Evolutionary conservation across 2,329 filamentous ascomycete genomes (phyloP), one percentile per base, ranked within the genome.

Genomic region (Ascosphaera aggregata): DNA sequence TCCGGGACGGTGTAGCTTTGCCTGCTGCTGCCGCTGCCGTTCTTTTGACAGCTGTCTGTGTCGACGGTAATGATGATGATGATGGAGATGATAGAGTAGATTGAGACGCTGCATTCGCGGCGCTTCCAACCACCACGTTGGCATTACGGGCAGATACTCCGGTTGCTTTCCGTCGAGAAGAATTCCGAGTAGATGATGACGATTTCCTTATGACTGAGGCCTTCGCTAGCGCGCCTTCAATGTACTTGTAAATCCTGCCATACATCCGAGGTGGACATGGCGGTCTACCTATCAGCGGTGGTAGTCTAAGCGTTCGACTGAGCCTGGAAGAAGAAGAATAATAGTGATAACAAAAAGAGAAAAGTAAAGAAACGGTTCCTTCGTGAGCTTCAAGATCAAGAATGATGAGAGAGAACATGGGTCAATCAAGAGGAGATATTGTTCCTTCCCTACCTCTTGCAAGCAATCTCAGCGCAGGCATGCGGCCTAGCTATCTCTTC

Each of bases 401-500:
- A 17, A 31, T 11, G 19, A 15, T 9, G 18, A 37, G 13, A 19
- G 22, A 34, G 13, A 11, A 24, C 16, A 32, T 15, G 11, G 4
- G 7, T 27, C 18, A n/a, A n/a, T n/a, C n/a, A n/a, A n/a, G n/a
- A n/a, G n/a, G n/a, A n/a, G n/a, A n/a, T n/a, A n/a, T 34, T 20
- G 15, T 11, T 36, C 17, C 38, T 37, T 27, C 37, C 48, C 35
- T 59, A 80, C 79, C 80, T 71, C 48, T 86, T 81, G 52, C 85
- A 95, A 16, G 89, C 89, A 43, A 98, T 69, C 56, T 93, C 76
- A 11, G 80, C 79, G 54, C 84, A 93, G 3, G 77, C 79, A 54
- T 89, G 89, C 3, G 71, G 67, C 16, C 85, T 69, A n/a, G 77
- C 81, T 45, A 89, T 73, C 54, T 94, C 85, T 54, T 93, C 84